Evolutionary conservation across 1,139 yeast species (phyloP).

Genomic region (Saccharomyces uvarum): DNA sequence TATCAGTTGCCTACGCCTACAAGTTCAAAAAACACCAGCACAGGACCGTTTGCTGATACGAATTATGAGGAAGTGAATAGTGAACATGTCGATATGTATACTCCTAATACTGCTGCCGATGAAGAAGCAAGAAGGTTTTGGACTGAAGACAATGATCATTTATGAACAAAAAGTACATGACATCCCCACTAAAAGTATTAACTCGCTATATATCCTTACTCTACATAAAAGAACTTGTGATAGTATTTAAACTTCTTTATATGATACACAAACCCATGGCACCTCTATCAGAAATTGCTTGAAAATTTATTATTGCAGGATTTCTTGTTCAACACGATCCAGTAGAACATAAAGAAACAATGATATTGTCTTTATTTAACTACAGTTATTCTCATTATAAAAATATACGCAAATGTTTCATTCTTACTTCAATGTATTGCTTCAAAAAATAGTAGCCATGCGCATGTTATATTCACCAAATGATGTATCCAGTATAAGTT

Average conservation of each 20-base stretch:
- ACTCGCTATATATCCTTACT: neutral
- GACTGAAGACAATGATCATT: conserved; percentile 17
- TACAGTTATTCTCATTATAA: neutral
- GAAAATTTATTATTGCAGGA: neutral
- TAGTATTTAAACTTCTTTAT: neutral
- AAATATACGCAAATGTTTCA: too few species aligned
- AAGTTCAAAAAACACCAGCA: neutral
- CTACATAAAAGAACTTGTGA: neutral
- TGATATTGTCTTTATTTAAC: neutral
- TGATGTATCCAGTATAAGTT: conserved; percentile 68
- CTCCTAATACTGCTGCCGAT: conserved; percentile 29
- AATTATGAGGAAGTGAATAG: neutral
- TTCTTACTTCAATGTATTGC: neutral
- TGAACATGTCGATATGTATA: conserved; percentile 1
- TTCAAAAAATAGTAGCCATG: conserved; percentile 34
- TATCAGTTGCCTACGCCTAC: conserved; percentile 8
- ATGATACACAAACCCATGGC: neutral
- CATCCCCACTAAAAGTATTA: too few species aligned
- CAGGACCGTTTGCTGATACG: neutral
- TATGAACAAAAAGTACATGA: neutral
- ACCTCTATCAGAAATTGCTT: neutral
- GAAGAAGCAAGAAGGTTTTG: conserved; percentile 32
- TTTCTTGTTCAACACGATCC: neutral
- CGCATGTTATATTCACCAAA: conserved; percentile 48
- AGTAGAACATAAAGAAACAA: neutral